phyloP scores from a whole-genome alignment of 1,284 basidiomycete species.

The Tylopilus sp. region DNA sequence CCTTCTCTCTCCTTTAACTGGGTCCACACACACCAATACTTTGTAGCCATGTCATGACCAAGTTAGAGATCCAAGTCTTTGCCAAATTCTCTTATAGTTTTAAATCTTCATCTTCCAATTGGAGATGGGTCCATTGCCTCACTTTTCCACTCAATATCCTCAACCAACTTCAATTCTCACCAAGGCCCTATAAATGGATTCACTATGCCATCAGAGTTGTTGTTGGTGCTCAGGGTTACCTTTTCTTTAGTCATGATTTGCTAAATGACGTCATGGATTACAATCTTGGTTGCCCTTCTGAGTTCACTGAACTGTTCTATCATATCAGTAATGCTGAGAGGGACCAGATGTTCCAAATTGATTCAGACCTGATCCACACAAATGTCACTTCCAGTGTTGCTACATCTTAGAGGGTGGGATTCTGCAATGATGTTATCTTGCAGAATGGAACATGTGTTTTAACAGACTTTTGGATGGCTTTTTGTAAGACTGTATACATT shows the following conservation, averaged over 20 bases:
- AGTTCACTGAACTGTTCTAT: no score
- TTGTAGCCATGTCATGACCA: no score
- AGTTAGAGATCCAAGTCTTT: no score
- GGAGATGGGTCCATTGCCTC: no score
- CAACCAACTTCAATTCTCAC: conserved; percentile 3
- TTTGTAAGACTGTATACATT: conserved; percentile 11
- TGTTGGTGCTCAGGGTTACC: conserved; percentile 3
- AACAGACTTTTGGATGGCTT: background rate
- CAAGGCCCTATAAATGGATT: conserved; percentile 15
- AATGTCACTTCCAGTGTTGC: no score
- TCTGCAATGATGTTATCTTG: no score
- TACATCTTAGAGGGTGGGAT: no score
- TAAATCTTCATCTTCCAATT: no score
- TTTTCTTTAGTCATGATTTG: background rate
- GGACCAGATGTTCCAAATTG: conserved; percentile 8
- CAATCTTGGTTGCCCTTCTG: background rate
- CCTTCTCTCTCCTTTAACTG: no score
- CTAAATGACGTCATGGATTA: background rate
- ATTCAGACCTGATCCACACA: conserved; percentile 1
- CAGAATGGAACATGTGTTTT: conserved; percentile 1
- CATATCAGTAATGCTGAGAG: conserved; percentile 9
- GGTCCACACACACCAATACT: no score
- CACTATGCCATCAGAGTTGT: conserved; percentile 18
- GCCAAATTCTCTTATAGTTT: no score
- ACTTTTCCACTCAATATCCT: conserved; percentile 6